Base-by-base conservation (phyloP, 441 rosid genomes). In the Pelargonium cotyledonis region DNA sequence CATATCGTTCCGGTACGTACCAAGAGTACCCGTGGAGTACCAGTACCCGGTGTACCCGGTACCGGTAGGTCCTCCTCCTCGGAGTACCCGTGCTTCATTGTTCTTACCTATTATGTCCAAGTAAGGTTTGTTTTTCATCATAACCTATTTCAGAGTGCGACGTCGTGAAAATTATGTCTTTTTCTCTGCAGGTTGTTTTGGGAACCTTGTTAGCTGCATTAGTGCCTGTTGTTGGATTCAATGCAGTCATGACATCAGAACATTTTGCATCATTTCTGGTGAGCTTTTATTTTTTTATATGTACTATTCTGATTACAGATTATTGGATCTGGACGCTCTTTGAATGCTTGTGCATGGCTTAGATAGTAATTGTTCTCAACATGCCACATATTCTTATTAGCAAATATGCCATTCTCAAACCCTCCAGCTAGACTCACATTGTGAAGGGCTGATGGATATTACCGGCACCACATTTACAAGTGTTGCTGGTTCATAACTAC, bases 201-300 rank as follows among this genome's bases (percentile, higher is more conserved):
- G 99, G 98, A 77, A 95, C 98, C 19, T 68, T 95, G 78, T 79
- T 92, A 77, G 99, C 98, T 60, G 90, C 98, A 40, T 80, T 95
- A 91, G 99, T 95, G 69, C 99, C 99, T 80, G 99, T 95, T 69
- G 99, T 95, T 82, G 99, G 99, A 67, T 95, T 95, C 77, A 92
- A 95, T 85, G 99, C 98, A 14, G 87, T 95, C 74, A 80, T 95
- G 97, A 95, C 98, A 14, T 95, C 99, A 58, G 99, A 95, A 75
- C 99, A 95, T 87, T 95, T 95, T 87, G 98, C 97, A 76, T 95
- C 99, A 47, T 95, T 95, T 88, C 78, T 95, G 98, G 99, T 89
- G 78, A 82, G 93, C 68, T 68, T 6, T 68, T 66, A 57, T 46
- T 16, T n/a, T 63, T 41, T 16, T 16, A 60, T 60, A 23, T 60